phyloP scores from a whole-genome alignment of 2,329 filamentous ascomycete species.

The Xylaria sp. region DNA sequence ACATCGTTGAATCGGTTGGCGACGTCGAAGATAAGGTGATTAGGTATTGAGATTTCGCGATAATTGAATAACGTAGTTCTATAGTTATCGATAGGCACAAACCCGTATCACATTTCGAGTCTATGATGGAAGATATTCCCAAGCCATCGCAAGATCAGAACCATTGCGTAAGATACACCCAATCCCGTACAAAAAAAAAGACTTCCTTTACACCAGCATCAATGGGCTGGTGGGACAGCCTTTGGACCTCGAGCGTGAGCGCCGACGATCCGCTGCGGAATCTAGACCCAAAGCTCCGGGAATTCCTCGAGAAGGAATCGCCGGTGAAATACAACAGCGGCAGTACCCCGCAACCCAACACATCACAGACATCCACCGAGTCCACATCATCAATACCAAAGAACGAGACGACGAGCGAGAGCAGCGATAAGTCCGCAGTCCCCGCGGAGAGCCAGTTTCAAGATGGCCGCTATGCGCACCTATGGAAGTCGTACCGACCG shows the following conservation, averaged over 20 bases:
- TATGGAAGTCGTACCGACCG: conserved; percentile 93
- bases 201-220: conserved; percentile 19
- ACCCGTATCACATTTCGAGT: conserved; percentile 5
- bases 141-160: neutral
- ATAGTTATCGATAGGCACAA: conserved; percentile 34
- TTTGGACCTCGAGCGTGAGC: conserved; percentile 61
- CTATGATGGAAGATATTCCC: neutral
- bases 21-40: neutral
- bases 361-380: conserved; percentile 8
- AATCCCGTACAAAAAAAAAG: conserved; percentile 1
- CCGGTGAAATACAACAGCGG: conserved; percentile 71
- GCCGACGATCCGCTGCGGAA: conserved; percentile 74
- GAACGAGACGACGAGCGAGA: neutral
- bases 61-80: conserved; percentile 16
- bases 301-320: conserved; percentile 86
- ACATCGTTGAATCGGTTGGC: neutral
- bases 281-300: conserved; percentile 84
- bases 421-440: conserved; percentile 49
- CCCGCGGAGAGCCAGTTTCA: conserved; percentile 65
- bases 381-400: conserved; percentile 10
- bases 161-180: neutral
- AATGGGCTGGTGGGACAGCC: conserved; percentile 70
- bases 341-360: conserved; percentile 37
- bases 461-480: conserved; percentile 77
- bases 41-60: conserved; percentile 11